Evolutionary conservation across 495 filamentous ascomycete genomes (phyloP).

Genomic region (Penicillium riverlandense): DNA sequence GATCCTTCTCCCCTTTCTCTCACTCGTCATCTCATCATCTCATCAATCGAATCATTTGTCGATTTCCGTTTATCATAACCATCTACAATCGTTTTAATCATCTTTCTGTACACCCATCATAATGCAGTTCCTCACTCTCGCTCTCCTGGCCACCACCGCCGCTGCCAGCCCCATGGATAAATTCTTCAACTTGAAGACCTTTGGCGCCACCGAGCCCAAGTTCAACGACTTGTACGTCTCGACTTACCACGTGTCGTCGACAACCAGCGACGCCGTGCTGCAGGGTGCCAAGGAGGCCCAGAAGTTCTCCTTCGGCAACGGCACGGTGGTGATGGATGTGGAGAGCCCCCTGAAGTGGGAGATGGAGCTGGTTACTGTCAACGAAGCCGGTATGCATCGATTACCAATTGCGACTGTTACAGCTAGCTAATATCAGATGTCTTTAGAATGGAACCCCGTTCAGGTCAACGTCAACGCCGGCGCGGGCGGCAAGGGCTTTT

Average conservation of each 20-base stretch:
- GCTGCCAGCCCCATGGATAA: conserved; percentile 10
- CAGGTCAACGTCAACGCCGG: conserved; percentile 19
- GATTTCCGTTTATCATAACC: too few relatives aligned
- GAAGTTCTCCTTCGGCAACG: conserved; percentile 10
- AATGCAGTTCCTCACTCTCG: conserved; percentile 14
- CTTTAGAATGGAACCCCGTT: conserved; percentile 1
- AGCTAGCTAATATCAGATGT: neutral
- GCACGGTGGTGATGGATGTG: conserved; percentile 6
- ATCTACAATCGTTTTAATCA: neutral
- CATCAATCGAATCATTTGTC: too few relatives aligned
- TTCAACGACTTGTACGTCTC: conserved; percentile 12
- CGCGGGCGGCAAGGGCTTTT: conserved; percentile 16
- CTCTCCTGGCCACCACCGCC: conserved; percentile 5
- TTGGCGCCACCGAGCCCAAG: conserved; percentile 7
- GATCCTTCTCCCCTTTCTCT: too few relatives aligned
- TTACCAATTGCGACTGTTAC: neutral
- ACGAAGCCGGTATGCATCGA: neutral
- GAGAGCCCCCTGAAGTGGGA: conserved; percentile 4
- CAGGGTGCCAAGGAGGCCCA: conserved; percentile 3
- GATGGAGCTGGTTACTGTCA: conserved; percentile 12
- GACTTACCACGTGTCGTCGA: conserved; percentile 3
- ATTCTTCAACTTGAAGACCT: conserved; percentile 14
- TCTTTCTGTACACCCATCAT: conserved; percentile 7
- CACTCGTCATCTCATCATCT: too few relatives aligned
- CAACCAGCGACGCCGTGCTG: conserved; percentile 15